These are phyloP conservation scores for Coemansia sp. DNA, from an alignment of 192 early-diverging fungal genomes.

Conservation along the genomic window DNA sequence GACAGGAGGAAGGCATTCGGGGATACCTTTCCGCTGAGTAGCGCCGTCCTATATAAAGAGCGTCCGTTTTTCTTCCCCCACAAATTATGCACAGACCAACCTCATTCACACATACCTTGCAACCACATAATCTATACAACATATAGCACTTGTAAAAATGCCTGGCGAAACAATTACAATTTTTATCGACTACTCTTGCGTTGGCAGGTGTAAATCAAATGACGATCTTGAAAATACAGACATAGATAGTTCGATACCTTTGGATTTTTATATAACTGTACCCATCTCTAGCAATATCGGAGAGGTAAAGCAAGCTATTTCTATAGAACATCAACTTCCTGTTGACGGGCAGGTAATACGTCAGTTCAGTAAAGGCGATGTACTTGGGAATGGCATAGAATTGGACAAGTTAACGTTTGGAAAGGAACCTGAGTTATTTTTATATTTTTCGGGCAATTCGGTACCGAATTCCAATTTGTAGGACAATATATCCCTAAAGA, in stretches of 20 bases:
- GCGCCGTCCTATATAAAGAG: background rate
- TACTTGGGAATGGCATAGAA: background rate
- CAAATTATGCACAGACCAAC: background rate
- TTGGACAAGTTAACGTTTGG: background rate
- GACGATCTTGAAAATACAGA: background rate
- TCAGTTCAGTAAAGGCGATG: background rate
- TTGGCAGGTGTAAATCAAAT: background rate
- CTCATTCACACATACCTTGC: background rate
- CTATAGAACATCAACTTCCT: background rate
- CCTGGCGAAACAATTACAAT: background rate
- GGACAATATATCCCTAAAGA: background rate
- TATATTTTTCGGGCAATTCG: background rate
- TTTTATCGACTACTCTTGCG: background rate
- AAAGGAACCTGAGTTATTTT: background rate
- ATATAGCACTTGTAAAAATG: background rate
- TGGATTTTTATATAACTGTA: background rate
- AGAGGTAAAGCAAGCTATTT: background rate
- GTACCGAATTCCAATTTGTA: background rate
- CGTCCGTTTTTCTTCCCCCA: background rate
- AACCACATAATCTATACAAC: background rate
- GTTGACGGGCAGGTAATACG: background rate
- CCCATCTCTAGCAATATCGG: background rate
- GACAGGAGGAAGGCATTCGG: background rate
- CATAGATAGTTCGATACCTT: too few species aligned
- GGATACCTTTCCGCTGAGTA: background rate